Base-by-base conservation (phyloP, 176 grass and related monocot genomes). In the Oryza coarctata region DNA sequence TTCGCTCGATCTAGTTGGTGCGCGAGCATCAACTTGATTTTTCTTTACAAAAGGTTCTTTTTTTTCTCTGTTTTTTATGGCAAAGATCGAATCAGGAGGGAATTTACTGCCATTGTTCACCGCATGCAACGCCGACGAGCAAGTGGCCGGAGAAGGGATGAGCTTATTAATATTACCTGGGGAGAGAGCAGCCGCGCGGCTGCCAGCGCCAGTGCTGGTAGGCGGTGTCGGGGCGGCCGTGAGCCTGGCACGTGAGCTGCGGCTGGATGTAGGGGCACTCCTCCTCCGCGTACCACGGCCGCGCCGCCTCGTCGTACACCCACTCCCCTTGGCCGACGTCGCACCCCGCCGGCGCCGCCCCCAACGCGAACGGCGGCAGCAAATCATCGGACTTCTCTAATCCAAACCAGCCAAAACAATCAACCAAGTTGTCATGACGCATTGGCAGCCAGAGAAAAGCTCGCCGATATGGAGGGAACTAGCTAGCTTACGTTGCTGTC, bases 241-340 rank as follows among this genome's bases (percentile, higher is more conserved):
- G 92, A 10, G 87, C 71, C 49, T 92, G 90, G 84, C 94, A 97
- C 1, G 94, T 97, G 1, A 97, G 85, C 85, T 97, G 87, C 64
- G 92, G 94, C 83, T 92, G 94, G 68, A 97, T 94, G 85, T 97
- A 97, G 2, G 92, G 94, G 80, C 94, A 97, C 73, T 94, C 89
- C 70, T 94, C 86, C 77, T 97, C 94, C 4, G 31, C 31, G 73
- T 97, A 97, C 58, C 28, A 67, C 75, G 94, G 94, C 73, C 89
- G 85, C 20, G 89, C 79, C 69, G 34, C 80, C 85, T 92, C 94
- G 83, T 97, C 94, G 76, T 88, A 88, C 71, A 97, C 89, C 94
- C 94, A 97, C 82, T 75, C 84, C 2, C 94, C 94, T 0, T 7
- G 39, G 28, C 70, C 77, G 38, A 97, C 10, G 78, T 97, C 74